These are phyloP conservation scores for Yarrowia bubula DNA, from an alignment of 805 yeast genomes.

Conservation along the genomic window DNA sequence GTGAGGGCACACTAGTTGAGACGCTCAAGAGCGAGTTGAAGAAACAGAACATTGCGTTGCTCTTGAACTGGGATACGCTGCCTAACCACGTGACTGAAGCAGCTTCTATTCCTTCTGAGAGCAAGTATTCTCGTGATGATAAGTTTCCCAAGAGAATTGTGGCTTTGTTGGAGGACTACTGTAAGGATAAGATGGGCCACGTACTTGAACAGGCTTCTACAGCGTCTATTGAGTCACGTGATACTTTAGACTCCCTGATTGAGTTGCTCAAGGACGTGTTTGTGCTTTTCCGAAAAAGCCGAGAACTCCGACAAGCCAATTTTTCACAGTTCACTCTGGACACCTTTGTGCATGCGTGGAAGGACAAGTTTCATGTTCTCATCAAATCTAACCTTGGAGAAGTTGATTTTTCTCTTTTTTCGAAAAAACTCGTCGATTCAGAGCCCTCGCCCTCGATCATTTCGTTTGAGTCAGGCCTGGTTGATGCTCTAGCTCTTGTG, in stretches of 20 bases:
- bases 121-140: conserved; percentile 10
- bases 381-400: not conserved
- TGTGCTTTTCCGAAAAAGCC: not conserved
- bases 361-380: not conserved
- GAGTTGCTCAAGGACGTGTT: not conserved
- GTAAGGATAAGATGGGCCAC: conserved; percentile 1
- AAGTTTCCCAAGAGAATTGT: conserved; percentile 8
- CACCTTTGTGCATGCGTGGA: conserved; percentile 4
- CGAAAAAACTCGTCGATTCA: not conserved
- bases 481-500: not conserved
- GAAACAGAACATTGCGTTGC: not conserved
- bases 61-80: conserved; percentile 1
- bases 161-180: not conserved
- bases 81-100: not conserved
- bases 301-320: not conserved
- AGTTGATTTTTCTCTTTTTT: not conserved
- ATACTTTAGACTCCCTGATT: conserved; percentile 2
- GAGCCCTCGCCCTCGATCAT: not conserved
- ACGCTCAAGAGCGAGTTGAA: not conserved
- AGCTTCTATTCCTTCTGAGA: conserved; percentile 1
- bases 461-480: conserved; percentile 7
- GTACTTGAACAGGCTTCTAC: conserved; percentile 8
- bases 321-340: not conserved
- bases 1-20: conserved; percentile 4
- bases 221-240: conserved; percentile 2